Conservation (phyloP, 257 asterid species). For the Nicotiana obtusifolia region DNA sequence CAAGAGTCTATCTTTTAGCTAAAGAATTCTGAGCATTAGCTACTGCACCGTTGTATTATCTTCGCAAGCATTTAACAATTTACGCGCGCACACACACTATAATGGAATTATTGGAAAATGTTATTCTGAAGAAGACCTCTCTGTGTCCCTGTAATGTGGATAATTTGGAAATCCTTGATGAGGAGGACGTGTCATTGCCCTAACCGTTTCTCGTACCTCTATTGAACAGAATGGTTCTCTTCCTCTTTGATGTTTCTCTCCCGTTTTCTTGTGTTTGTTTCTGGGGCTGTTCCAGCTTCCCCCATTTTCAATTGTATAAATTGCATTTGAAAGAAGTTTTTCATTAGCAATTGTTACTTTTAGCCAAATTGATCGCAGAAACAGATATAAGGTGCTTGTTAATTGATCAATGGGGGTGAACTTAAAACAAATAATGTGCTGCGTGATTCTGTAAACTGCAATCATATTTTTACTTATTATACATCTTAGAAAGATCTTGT, state of each 20-base stretch:
- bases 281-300: not conserved
- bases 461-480: not conserved
- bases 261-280: not conserved
- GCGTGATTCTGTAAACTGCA: not conserved
- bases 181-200: not conserved
- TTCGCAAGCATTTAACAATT: not conserved
- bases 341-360: not conserved
- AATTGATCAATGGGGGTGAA: not conserved
- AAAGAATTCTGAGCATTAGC: not conserved
- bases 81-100: not conserved
- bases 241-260: not conserved
- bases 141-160: not conserved
- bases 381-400: not conserved
- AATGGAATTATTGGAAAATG: not conserved
- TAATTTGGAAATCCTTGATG: not conserved
- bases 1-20: not conserved
- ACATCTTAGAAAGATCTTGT: not conserved
- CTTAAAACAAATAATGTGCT: too few relatives aligned
- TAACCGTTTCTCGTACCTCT: too few relatives aligned
- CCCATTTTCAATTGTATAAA: not conserved
- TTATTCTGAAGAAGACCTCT: not conserved
- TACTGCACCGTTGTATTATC: not conserved
- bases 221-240: not conserved
- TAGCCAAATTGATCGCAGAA: not conserved
- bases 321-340: not conserved